Percentiles rank a stretch among this genome's conserved stretches.
These are phyloP conservation scores for Talaromyces piceae DNA, from an alignment of 2,329 filamentous ascomycete species.

Conservation along the genomic window DNA sequence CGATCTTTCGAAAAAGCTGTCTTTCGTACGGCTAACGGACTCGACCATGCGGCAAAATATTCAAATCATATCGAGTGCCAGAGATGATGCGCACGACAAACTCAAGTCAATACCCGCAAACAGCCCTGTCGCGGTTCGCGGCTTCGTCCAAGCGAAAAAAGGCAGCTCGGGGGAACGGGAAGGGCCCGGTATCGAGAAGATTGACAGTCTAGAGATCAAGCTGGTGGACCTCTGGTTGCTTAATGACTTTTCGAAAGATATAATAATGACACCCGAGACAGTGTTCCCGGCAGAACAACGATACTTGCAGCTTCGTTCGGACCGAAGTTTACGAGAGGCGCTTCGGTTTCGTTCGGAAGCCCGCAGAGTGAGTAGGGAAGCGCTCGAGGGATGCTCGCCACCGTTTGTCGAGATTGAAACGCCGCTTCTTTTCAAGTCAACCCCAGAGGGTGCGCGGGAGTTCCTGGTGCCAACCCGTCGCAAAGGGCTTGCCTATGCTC, in stretches of 20 bases:
- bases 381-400: constrained; percentile 47
- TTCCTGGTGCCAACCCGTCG: constrained; percentile 84
- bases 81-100: constrained; percentile 29
- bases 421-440: constrained; percentile 92
- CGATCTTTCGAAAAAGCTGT: constrained; percentile 60
- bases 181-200: constrained; percentile 23
- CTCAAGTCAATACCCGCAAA: constrained; percentile 41
- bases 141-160: constrained; percentile 39
- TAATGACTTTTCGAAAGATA: constrained; percentile 65
- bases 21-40: constrained; percentile 57
- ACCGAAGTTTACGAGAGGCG: constrained; percentile 57
- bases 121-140: constrained; percentile 49
- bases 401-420: constrained; percentile 77
- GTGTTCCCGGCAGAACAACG: constrained; percentile 67
- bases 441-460: constrained; percentile 87
- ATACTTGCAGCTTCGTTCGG: constrained; percentile 78
- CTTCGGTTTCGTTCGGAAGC: constrained; percentile 63
- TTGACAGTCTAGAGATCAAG: constrained; percentile 50
- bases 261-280: constrained; percentile 68
- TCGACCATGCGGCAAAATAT: constrained; percentile 39
- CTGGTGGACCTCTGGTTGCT: constrained; percentile 58
- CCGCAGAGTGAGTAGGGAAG: constrained; percentile 45
- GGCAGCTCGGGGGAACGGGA: constrained; percentile 24
- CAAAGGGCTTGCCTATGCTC: constrained; percentile 71
- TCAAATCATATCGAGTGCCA: constrained; percentile 43